Base-by-base conservation (phyloP, 2,329 filamentous ascomycete genomes). In the Fusarium sp. region DNA sequence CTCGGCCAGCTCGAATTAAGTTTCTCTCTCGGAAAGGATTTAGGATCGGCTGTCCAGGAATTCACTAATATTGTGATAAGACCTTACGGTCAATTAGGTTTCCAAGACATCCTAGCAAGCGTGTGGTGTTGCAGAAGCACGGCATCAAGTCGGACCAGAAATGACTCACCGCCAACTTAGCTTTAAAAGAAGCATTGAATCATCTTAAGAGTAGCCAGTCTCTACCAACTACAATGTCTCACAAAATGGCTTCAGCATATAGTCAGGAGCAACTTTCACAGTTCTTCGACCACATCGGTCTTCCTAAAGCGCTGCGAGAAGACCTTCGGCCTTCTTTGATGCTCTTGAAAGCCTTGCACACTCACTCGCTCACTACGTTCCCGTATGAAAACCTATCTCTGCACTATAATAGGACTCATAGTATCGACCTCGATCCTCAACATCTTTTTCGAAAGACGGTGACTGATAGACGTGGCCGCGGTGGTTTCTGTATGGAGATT, bases 401-500 rank as follows among this genome's bases (percentile, higher is more conserved):
- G 6, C 88, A 90, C 78, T 90, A 90, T 77, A 82, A 81, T 60
- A 67, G 77, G 2, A 18, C 69, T 65, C 83, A 85, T 44, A 64
- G 73, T 5, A 82, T 88, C 51, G 66, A 79, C 18, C 84, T 90
- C 7, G 80, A 86, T 26, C 84, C 86, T 1, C 80, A 85, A 26
- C 66, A 79, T 51, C 81, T 89, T 3, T 90, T 86, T 76, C 69
- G 78, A 8, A 90, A 90, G 70, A 83, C 89, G 57, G 81, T 90
- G 18, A 61, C 69, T 3, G 73, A 82, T 48, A 77, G 80, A 5
- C 82, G 84, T 5, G 83, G 82, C 11, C 80, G 84, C 2, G 90
- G 90, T 3, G 89, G 90, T 0, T 91, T 90, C 80, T 92, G 89
- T 79, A 89, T 91, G 84, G 89, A 91, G 76, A 82, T 85, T 24